A percentile compares a stretch with the other conserved stretches of the same genome.
Conservation (phyloP, 306 rosid genomes). For the Prinsepia uniflora region DNA sequence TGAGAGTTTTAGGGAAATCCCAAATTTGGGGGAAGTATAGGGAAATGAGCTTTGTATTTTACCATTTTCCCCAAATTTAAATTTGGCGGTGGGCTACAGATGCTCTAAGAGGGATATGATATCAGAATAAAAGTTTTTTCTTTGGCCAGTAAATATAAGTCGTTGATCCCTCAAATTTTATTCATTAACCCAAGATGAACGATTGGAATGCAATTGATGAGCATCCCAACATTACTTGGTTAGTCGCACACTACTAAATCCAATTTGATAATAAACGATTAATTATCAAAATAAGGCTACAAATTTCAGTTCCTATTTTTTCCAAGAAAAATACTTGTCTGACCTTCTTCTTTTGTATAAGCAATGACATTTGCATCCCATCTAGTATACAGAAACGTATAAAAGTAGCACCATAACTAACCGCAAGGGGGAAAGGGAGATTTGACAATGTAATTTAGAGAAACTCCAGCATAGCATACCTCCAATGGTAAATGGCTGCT, state of each 20-base stretch:
- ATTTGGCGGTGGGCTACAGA: too few relatives aligned
- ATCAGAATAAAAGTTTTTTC: background rate
- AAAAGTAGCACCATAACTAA: background rate
- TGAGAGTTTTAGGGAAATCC: too few relatives aligned
- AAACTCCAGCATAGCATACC: conserved; percentile 40
- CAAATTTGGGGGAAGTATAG: too few relatives aligned
- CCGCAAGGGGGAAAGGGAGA: background rate
- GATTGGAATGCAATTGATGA: background rate
- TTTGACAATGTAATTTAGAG: background rate
- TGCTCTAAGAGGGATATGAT: background rate
- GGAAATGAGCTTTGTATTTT: too few relatives aligned
- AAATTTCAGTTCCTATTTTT: background rate
- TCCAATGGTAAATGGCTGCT: conserved; percentile 89
- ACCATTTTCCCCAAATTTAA: too few relatives aligned
- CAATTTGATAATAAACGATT: background rate
- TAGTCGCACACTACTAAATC: conserved; percentile 3
- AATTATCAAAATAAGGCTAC: background rate
- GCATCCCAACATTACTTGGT: conserved; percentile 3
- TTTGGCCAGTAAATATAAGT: background rate
- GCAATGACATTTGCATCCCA: conserved; percentile 1
- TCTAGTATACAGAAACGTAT: background rate
- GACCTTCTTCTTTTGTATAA: background rate
- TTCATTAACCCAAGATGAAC: background rate
- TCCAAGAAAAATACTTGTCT: background rate
- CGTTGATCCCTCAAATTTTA: background rate